Conservation (phyloP, 108 stramenopile species). For the Skeletonema grethae region DNA sequence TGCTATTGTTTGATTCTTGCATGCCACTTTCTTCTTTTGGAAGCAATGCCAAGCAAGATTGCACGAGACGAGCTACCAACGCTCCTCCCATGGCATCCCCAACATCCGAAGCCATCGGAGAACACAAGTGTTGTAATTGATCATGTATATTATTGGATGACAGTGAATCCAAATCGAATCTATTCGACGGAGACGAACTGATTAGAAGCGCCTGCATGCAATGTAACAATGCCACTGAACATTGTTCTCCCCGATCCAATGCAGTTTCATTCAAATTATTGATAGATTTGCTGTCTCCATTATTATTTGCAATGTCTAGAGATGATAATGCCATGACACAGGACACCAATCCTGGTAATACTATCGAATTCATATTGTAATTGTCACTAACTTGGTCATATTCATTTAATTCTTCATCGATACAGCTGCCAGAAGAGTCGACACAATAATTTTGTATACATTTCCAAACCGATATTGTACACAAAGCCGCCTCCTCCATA, state of each 20-base stretch:
- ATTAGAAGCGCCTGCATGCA: conserved; percentile 25
- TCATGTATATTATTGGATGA: background rate
- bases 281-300: background rate
- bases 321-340: conserved; percentile 36
- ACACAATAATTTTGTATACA: conserved; percentile 1
- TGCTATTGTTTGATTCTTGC: background rate
- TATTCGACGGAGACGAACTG: background rate
- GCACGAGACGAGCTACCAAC: conserved; percentile 42
- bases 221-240: conserved; percentile 30
- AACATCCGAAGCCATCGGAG: conserved; percentile 17
- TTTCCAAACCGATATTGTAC: background rate
- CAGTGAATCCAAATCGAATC: background rate
- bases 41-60: conserved; percentile 40
- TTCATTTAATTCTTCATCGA: background rate
- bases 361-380: conserved; percentile 5
- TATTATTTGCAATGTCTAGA: conserved; percentile 12
- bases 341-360: conserved; percentile 25
- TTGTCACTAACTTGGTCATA: background rate
- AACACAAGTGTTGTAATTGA: background rate
- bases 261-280: background rate
- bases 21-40: background rate
- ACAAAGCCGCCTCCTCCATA: conserved; percentile 21
- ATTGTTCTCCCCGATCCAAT: conserved; percentile 44
- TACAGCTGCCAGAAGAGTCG: background rate
- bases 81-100: conserved; percentile 45